Evolutionary conservation across 2,329 filamentous ascomycete genomes (phyloP).

Genomic region (Apiospora koreana): DNA sequence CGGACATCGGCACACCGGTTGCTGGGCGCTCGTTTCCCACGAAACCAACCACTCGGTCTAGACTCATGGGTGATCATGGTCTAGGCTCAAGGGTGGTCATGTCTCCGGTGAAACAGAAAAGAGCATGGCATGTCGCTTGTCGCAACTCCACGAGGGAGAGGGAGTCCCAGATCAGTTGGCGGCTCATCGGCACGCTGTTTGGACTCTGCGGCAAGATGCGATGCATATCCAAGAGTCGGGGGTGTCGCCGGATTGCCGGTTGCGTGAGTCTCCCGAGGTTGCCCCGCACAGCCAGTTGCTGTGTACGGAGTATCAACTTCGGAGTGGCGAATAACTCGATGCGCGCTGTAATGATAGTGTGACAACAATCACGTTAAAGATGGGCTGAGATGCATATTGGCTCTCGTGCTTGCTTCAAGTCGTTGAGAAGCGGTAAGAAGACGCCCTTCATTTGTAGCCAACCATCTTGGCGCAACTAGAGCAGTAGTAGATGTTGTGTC

Average conservation of each 20-base stretch:
- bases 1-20: background rate
- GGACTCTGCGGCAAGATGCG: background rate
- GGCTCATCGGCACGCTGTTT: background rate
- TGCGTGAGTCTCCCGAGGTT: background rate
- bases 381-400: background rate
- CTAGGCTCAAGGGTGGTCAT: background rate
- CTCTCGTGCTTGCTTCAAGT: background rate
- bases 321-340: background rate
- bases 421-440: background rate
- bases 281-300: background rate
- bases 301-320: background rate
- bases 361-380: background rate
- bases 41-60: background rate
- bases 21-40: background rate
- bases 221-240: background rate
- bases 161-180: background rate
- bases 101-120: background rate
- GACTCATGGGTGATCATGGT: background rate
- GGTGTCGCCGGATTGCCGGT: background rate
- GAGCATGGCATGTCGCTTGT: background rate
- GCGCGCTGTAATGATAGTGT: background rate
- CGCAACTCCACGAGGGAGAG: background rate
- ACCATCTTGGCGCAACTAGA: slow-evolving; percentile 63
- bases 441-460: slow-evolving; percentile 56
- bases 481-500: slow-evolving; percentile 68